phyloP scores from a whole-genome alignment of 2,329 filamentous ascomycete genomes.

The Stachybotrys chartarum region DNA sequence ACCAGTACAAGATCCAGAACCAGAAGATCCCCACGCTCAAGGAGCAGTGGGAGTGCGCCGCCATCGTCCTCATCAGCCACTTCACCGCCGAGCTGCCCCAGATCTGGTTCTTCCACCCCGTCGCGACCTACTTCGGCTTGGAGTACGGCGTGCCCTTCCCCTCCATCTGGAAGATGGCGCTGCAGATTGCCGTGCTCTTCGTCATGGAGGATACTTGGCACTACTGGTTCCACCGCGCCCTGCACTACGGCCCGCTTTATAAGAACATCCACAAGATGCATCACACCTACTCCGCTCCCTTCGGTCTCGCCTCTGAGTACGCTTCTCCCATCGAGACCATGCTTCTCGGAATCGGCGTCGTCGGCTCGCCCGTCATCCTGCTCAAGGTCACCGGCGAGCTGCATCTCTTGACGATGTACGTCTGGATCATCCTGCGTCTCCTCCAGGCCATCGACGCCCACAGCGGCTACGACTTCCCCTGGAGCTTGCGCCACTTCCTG shows the following conservation, averaged over 20 bases:
- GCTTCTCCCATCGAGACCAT: constrained; percentile 96
- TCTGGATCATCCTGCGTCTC: constrained; percentile 87
- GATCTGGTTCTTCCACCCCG: constrained; percentile 98
- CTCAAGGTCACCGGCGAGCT: constrained; percentile 77
- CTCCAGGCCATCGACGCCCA: constrained; percentile 98
- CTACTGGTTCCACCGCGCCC: constrained; percentile 88
- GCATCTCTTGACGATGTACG: constrained; percentile 95
- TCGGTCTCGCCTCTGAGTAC: constrained; percentile 94
- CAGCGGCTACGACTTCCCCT: constrained; percentile 97
- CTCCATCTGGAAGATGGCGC: constrained; percentile 73
- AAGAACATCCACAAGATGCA: constrained; percentile 98
- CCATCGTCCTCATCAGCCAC: constrained; percentile 86
- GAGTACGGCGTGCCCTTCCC: constrained; percentile 87
- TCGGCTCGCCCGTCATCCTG: constrained; percentile 77
- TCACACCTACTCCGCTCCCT: constrained; percentile 96
- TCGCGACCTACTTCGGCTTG: constrained; percentile 89
- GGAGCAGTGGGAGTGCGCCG: constrained; percentile 93
- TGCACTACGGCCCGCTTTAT: constrained; percentile 95
- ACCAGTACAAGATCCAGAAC: constrained; percentile 89
- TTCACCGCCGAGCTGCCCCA: constrained; percentile 98
- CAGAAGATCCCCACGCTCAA: constrained; percentile 84
- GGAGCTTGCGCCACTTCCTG: constrained; percentile 89
- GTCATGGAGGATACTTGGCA: constrained; percentile 96
- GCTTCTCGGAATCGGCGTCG: constrained; percentile 81
- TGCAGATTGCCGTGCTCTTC: constrained; percentile 92